Evolutionary conservation across 176 grass and related monocot genomes (phyloP), one percentile per base, ranked within the genome.

Genomic region (Triticum aestivum): DNA sequence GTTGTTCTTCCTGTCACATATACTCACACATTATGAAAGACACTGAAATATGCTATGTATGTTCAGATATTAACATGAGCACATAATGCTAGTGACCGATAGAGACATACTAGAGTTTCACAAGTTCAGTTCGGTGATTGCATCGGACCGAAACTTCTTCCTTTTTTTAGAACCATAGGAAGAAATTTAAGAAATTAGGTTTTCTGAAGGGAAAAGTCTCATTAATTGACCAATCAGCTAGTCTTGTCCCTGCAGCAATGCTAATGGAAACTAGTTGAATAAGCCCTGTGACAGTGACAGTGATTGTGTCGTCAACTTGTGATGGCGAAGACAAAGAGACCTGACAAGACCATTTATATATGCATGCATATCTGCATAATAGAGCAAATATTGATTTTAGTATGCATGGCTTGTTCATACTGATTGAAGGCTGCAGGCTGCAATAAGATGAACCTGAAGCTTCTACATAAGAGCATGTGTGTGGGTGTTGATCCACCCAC

Each of bases 401-500:
- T 69, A 23, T 78, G 52, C 51, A 79, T 81, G 15, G 80, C 81
- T 85, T 26, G 71, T 78, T 88, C 58, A 79, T 79, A 68, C 67
- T 29, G 27, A 79, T 15, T 27, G 81, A 87, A 90, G 58, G 66
- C 67, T 51, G 47, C 4, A 75, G 38, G 81, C 26, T n/a, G 63
- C 35, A 75, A 35, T 51, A 65, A 21, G 61, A 72, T 73, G 10
- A 73, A 73, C 24, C 74, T 76, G 85, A 87, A 91, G 87, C 75
- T 84, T 79, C 23, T 79, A 76, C 12, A 67, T 10, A 61, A 42
- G 42, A 14, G 49, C 17, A 66, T 66, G 17, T 13, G 61, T 80
- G 13, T 67, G 82, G 34, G 51, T 39, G 44, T 67, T 58, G 67
- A 69, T 61, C 84, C 83, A 82, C 85, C 85, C 76, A 86, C 86